A percentile compares a stretch with the other conserved stretches of the same genome.
These are phyloP conservation scores for Actinidia polygama DNA, from an alignment of 179 eudicot species.

Conservation along the genomic window DNA sequence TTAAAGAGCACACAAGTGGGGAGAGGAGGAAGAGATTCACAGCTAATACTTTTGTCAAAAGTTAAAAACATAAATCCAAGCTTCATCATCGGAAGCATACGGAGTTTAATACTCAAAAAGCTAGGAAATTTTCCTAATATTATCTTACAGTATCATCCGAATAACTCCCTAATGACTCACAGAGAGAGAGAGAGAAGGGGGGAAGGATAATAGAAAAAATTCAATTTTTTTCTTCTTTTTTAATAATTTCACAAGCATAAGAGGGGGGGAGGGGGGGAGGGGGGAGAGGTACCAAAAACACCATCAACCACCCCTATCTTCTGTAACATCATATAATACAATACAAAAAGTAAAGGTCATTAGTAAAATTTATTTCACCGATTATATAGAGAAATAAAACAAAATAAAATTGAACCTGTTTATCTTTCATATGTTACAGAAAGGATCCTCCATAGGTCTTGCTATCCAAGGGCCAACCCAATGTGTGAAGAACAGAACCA, in stretches of 20 bases:
- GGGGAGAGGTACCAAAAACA: no score
- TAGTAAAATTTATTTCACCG: not conserved
- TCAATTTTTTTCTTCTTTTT: not conserved
- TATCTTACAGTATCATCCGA: not conserved
- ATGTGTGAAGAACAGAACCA: conserved; percentile 87
- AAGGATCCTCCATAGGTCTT: conserved; percentile 98
- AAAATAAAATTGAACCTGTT: conserved; percentile 50
- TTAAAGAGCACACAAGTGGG: not conserved
- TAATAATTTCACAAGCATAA: no score
- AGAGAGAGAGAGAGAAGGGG: not conserved
- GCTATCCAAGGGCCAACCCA: conserved; percentile 96
- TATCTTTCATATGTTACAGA: conserved; percentile 93
- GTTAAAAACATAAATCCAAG: not conserved
- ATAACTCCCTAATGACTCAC: not conserved
- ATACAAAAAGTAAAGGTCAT: not conserved
- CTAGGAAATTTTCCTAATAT: not conserved
- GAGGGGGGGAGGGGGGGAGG: no score
- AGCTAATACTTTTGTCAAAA: not conserved
- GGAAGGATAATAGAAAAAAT: not conserved
- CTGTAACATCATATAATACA: not conserved
- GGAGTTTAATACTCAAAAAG: not conserved
- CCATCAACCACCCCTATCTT: not conserved
- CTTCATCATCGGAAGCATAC: not conserved
- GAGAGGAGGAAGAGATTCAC: not conserved
- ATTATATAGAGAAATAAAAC: not conserved